Percentiles rank a stretch among this genome's conserved stretches.
phyloP scores from a whole-genome alignment of 177 flowering plant genomes.

The Vitis hybrid region DNA sequence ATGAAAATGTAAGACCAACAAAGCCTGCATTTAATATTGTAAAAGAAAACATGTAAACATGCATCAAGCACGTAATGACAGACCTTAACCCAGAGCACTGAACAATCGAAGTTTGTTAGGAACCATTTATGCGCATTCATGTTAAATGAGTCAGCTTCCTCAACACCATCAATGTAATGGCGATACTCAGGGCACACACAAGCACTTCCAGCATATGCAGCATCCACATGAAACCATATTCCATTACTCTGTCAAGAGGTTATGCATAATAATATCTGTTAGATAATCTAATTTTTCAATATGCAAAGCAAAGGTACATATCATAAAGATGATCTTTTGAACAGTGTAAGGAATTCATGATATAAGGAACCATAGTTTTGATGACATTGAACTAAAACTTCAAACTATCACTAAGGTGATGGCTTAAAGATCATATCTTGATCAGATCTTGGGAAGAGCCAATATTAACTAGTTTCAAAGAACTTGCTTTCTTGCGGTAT shows the following conservation, averaged over 20 bases:
- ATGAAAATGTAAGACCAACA: background rate
- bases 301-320: background rate
- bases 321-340: background rate
- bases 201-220: conserved; percentile 99
- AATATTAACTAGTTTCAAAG: too few species aligned
- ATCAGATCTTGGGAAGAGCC: too few species aligned
- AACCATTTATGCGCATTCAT: conserved; percentile 99
- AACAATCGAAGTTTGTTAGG: conserved; percentile 90
- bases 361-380: too few species aligned
- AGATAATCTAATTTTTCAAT: background rate
- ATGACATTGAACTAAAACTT: too few species aligned
- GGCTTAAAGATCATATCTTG: too few species aligned
- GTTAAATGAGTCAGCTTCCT: conserved; percentile 88
- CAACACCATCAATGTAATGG: conserved; percentile 80
- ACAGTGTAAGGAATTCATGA: too few species aligned
- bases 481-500: too few species aligned
- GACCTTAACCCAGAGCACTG: conserved; percentile 91
- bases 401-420: too few species aligned
- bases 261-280: background rate
- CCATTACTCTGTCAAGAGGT: conserved; percentile 44
- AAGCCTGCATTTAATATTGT: background rate
- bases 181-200: conserved; percentile 94
- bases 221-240: conserved; percentile 93
- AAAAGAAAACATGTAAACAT: background rate
- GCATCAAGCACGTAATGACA: conserved; percentile 1